Evolutionary conservation across 805 yeast genomes (phyloP).

Genomic region (Cyberlindnera samutprakarnensis): DNA sequence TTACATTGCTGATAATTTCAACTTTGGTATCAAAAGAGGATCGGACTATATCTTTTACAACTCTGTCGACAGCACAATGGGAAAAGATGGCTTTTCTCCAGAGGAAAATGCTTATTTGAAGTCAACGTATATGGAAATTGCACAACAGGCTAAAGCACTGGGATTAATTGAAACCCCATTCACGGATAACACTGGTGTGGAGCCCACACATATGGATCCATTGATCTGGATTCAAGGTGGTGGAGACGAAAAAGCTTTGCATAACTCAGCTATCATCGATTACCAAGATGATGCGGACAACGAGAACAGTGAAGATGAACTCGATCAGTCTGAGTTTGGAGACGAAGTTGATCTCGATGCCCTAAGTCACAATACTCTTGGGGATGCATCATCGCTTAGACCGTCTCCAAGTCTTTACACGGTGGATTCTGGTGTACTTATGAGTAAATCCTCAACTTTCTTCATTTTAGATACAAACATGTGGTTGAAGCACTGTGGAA

Average conservation of each 20-base stretch:
- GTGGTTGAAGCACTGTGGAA: constrained; percentile 77
- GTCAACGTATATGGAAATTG: constrained; percentile 8
- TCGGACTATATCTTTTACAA: constrained; percentile 21
- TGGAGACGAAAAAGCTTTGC: not conserved
- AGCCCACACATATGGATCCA: constrained; percentile 2
- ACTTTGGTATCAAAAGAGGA: constrained; percentile 47
- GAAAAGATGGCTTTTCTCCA: constrained; percentile 4
- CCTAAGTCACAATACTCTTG: constrained; percentile 3
- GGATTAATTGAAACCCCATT: constrained; percentile 10
- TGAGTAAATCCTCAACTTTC: constrained; percentile 7
- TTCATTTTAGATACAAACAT: constrained; percentile 65
- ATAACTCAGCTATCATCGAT: not conserved
- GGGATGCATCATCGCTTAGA: constrained; percentile 1
- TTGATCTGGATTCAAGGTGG: constrained; percentile 6
- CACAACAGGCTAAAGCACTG: constrained; percentile 9
- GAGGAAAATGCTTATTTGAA: constrained; percentile 6
- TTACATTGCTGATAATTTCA: constrained; percentile 42
- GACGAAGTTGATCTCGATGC: constrained; percentile 5
- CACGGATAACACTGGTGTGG: constrained; percentile 4
- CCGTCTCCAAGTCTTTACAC: constrained; percentile 5
- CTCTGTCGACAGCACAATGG: constrained; percentile 10
- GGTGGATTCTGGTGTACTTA: constrained; percentile 11
- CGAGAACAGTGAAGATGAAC: constrained; percentile 1
- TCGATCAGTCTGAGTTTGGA: constrained; percentile 1
- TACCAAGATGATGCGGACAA: constrained; percentile 10